Percentiles rank a stretch among this genome's conserved stretches.
These are phyloP conservation scores for Hemisphaericaspora subhashii DNA, from an alignment of 1,139 yeast species.

Conservation along the genomic window DNA sequence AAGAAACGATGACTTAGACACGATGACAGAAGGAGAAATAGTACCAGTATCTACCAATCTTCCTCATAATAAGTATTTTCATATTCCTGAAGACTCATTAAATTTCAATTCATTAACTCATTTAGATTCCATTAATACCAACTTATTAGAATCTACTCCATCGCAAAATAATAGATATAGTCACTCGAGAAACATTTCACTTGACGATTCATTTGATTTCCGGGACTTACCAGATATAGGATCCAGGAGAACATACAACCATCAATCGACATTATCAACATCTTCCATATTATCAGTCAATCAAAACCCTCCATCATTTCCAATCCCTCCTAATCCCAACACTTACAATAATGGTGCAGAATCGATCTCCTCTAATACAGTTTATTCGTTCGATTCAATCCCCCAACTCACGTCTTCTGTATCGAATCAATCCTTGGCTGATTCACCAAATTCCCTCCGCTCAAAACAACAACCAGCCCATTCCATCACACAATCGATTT, in stretches of 20 bases:
- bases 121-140: conserved; percentile 7
- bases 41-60: conserved; percentile 25
- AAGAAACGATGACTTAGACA: conserved; percentile 7
- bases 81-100: conserved; percentile 5
- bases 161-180: conserved; percentile 5
- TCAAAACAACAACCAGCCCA: conserved; percentile 4
- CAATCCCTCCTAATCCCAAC: conserved; percentile 6
- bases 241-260: conserved; percentile 2
- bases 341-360: conserved; percentile 18
- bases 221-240: conserved; percentile 13
- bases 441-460: conserved; percentile 28
- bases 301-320: conserved; percentile 17
- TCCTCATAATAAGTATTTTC: conserved; percentile 12
- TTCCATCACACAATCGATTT: conserved; percentile 12
- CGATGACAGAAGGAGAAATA: conserved; percentile 17
- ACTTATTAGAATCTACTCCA: conserved; percentile 2
- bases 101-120: conserved; percentile 4
- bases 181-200: conserved; percentile 29
- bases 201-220: conserved; percentile 20
- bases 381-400: conserved; percentile 44
- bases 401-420: conserved; percentile 39
- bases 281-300: conserved; percentile 17
- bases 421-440: conserved; percentile 37
- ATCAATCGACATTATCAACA: conserved; percentile 10
- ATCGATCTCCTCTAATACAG: conserved; percentile 35